A percentile compares a stretch with the other conserved stretches of the same genome.
Conservation (phyloP, 129 eudicot species). For the Rutidosis leptorrhynchoides region DNA sequence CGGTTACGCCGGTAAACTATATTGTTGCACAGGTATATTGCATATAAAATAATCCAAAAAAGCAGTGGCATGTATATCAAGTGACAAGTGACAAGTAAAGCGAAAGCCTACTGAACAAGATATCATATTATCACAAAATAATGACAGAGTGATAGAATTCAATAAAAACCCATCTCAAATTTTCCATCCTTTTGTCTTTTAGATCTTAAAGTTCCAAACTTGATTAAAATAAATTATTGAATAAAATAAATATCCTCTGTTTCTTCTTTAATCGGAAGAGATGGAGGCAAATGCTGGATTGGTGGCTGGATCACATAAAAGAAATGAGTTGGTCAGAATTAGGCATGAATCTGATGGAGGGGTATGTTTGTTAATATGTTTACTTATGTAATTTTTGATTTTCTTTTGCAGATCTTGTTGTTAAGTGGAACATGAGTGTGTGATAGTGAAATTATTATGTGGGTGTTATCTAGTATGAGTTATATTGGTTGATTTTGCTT, state of each 20-base stretch:
- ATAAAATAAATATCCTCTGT: slow-evolving; percentile 13
- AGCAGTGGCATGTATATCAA: slow-evolving; percentile 24
- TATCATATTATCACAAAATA: slow-evolving; percentile 5
- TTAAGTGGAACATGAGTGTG: not conserved
- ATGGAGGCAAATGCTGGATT: slow-evolving; percentile 85
- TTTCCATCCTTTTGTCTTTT: not conserved
- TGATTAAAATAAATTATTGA: slow-evolving; percentile 6
- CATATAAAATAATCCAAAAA: slow-evolving; percentile 22
- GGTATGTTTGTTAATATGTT: slow-evolving; percentile 35
- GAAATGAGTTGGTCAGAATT: slow-evolving; percentile 76
- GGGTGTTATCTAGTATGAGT: slow-evolving; percentile 3
- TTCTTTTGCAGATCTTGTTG: slow-evolving; percentile 16
- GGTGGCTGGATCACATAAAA: slow-evolving; percentile 93
- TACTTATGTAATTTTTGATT: not conserved
- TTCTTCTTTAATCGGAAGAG: slow-evolving; percentile 23
- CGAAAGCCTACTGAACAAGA: slow-evolving; percentile 12
- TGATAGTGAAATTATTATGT: not conserved
- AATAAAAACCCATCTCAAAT: slow-evolving; percentile 8
- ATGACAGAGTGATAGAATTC: not conserved
- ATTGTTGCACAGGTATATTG: slow-evolving; percentile 13
- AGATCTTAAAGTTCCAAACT: slow-evolving; percentile 3
- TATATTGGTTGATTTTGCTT: slow-evolving; percentile 6
- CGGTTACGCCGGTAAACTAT: slow-evolving; percentile 21
- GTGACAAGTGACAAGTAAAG: not conserved
- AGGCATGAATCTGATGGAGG: slow-evolving; percentile 87